Evolutionary conservation across 208 protist genomes (phyloP), one percentile per base, ranked within the genome.

Genomic region (Lotmaria passim): DNA sequence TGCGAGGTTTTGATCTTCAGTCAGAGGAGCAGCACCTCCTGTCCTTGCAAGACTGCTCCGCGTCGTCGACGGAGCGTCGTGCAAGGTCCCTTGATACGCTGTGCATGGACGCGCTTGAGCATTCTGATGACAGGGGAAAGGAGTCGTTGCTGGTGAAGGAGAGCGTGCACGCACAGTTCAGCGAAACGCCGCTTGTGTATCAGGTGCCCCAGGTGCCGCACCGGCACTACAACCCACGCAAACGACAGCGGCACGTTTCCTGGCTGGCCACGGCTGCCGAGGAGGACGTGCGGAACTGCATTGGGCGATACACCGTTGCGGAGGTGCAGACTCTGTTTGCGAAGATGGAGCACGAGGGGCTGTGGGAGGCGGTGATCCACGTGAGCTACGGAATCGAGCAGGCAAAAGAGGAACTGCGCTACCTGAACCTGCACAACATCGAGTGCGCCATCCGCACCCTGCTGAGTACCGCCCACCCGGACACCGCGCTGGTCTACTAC

Each of bases 351-450:
- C 48, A 64, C 14, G 84, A 90, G 50, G 70, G 74, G 19, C 23
- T 83, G 30, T 92, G 86, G 83, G 81, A 94, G 61, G 64, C 83
- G 0, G 86, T 80, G n/a, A 69, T 92, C 19, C 66, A 56, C 5
- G 69, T 94, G 12, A 86, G 79, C 53, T 70, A 75, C 38, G 89
- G 84, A 24, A 85, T 85, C 24, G 75, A 78, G 50, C 43, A 47
- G 50, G 77, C 71, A 1, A 53, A 76, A 11, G 38, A 74, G 31
- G 65, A 75, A 34, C 64, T 86, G 39, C 75, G 69, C 33, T 89
- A 84, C 58, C 71, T 94, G 26, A 82, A 74, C 3, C 78, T 79
- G 61, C 52, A 65, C 46, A 90, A 89, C 55, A 66, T 91, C 12
- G 86, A 94, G 38, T 65, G 63, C 5, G 81, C 75, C 7, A 65